Evolutionary conservation across 805 yeast species (phyloP).

Genomic region (Metschnikowia peoriensis): DNA sequence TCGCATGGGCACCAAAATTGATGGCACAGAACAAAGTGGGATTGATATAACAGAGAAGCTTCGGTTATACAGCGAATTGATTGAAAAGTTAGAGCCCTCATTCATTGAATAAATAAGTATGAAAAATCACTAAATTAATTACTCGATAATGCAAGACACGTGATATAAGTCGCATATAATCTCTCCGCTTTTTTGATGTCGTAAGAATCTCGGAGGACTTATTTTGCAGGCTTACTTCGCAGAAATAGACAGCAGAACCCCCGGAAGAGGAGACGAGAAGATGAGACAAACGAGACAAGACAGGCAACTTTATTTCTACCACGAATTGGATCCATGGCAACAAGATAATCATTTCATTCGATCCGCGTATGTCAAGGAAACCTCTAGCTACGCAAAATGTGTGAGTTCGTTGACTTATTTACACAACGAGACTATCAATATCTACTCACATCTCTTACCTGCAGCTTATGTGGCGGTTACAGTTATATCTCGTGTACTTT

Average conservation of each 20-base stretch:
- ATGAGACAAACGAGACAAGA: not conserved
- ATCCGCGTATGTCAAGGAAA: slow-evolving; percentile 62
- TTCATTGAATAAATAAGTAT: not conserved
- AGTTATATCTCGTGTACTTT: not conserved
- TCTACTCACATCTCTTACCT: slow-evolving; percentile 63
- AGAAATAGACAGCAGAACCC: too few species aligned
- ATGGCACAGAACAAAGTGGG: slow-evolving; percentile 12
- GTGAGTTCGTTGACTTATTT: slow-evolving; percentile 49
- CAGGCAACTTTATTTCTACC: slow-evolving; percentile 32
- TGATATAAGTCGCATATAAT: not conserved
- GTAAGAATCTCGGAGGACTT: not conserved
- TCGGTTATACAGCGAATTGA: slow-evolving; percentile 12
- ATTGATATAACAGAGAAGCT: slow-evolving; percentile 17
- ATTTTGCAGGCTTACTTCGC: too few species aligned
- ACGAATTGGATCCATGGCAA: slow-evolving; percentile 71
- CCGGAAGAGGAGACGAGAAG: not conserved
- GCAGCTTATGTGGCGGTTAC: slow-evolving; percentile 23
- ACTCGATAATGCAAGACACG: not conserved
- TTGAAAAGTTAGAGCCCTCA: slow-evolving; percentile 14
- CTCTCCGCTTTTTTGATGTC: not conserved
- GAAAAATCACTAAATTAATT: not conserved
- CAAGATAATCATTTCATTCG: slow-evolving; percentile 66
- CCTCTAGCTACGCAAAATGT: slow-evolving; percentile 47
- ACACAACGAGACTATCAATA: slow-evolving; percentile 73
- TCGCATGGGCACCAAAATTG: slow-evolving; percentile 25